Conservation (phyloP, 176 grass and related monocot species). For the Triticum timopheevii region DNA sequence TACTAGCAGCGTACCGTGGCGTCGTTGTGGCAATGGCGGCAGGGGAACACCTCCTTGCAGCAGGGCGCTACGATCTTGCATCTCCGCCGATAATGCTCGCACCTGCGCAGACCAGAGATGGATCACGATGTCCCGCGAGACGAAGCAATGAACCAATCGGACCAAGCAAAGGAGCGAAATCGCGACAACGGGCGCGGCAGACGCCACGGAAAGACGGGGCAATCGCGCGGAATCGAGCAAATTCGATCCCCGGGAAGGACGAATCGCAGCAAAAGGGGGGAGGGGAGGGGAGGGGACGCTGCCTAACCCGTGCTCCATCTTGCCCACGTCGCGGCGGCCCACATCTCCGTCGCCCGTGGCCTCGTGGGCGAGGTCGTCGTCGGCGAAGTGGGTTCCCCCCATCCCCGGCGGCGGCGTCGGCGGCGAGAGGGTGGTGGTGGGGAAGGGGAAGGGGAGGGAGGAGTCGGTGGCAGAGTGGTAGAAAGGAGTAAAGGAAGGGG, state of each 20-base stretch:
- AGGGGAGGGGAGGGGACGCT: background rate
- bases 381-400: constrained; percentile 38
- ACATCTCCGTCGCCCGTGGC: background rate
- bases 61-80: constrained; percentile 95
- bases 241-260: background rate
- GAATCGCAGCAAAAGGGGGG: background rate
- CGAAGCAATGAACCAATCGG: background rate
- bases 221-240: background rate
- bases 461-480: background rate
- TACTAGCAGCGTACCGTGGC: constrained; percentile 43
- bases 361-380: background rate
- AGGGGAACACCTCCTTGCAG: constrained; percentile 76
- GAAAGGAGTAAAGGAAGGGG: background rate
- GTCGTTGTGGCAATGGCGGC: constrained; percentile 96
- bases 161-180: background rate
- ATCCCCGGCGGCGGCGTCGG: constrained; percentile 31
- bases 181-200: background rate
- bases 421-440: background rate
- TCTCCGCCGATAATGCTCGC: constrained; percentile 81
- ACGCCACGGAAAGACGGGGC: background rate
- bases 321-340: constrained; percentile 43
- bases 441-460: background rate
- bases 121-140: background rate
- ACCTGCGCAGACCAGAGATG: constrained; percentile 39
- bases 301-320: constrained; percentile 71